Base-by-base conservation (phyloP, 495 filamentous ascomycete species). In the Bryoglossum gracile region DNA sequence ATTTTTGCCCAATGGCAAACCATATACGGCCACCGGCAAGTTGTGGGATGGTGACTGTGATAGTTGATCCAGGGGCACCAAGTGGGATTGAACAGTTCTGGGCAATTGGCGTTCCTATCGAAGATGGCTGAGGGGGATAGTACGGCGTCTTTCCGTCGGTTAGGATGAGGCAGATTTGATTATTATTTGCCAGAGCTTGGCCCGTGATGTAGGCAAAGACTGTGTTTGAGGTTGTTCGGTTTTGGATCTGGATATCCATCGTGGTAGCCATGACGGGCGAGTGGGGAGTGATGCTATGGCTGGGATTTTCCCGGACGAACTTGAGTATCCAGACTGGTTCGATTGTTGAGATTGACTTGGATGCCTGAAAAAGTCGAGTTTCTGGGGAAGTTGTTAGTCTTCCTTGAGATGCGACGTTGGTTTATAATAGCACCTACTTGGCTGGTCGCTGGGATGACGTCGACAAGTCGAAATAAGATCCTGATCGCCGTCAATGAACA, bases 191-290 rank as follows among this genome's bases (percentile, higher is more conserved):
- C 37, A 84, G 64, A 26, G 79, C 81, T n/a, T 68, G 70, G 28
- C 84, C 84, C 0, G 81, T 87, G 51, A 88, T 73, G 54, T 83
- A 86, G 21, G 78, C 84, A 58, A 76, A 86, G 21, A 81, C 78
- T 23, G 66, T 71, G 48, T 63, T 61, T 0, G 80, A 81, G 16
- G 66, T 62, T 16, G 77, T 82, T 45, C 74, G 71, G 59, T 89
- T 89, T 22, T 57, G 38, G 17, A 57, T 14, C 21, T 53, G 34
- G 19, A 57, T 57, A 23, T 52, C 45, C 38, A 57, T 44, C 1
- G 47, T 51, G 1, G 48, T 17, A 40, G 34, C 37, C 39, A 43
- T 54, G 18, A 28, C n/a, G n/a, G n/a, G n/a, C n/a, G n/a, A n/a
- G n/a, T n/a, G n/a, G n/a, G n/a, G n/a, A n/a, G n/a, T n/a, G n/a